Conservation (phyloP, 139 green algal genomes). For the Micractinium conductrix region DNA sequence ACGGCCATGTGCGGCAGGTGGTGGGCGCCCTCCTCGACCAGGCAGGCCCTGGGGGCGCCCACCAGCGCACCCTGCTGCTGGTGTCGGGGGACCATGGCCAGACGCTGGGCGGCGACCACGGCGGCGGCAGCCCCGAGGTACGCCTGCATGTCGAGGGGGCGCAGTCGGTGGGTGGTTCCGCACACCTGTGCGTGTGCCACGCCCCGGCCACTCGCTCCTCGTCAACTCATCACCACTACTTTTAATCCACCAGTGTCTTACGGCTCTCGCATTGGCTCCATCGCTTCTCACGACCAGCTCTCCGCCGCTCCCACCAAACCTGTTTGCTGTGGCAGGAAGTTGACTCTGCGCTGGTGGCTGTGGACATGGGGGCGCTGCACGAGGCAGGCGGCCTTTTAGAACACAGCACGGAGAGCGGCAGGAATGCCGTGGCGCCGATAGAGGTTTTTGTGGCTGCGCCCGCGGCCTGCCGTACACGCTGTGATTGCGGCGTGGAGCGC, state of each 20-base stretch:
- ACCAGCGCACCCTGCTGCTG: constrained; percentile 85
- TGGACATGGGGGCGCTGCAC: constrained; percentile 53
- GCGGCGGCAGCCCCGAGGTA: constrained; percentile 85
- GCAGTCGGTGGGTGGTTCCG: too few species aligned
- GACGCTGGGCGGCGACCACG: constrained; percentile 91
- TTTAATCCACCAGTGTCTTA: too few species aligned
- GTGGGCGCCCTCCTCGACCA: constrained; percentile 49
- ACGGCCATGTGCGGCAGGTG: constrained; percentile 66
- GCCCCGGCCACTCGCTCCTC: too few species aligned
- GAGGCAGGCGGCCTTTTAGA: too few species aligned
- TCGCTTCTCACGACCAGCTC: too few species aligned
- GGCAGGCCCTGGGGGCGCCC: constrained; percentile 48
- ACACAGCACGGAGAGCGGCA: not conserved
- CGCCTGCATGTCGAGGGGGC: too few species aligned
- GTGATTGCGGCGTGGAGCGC: constrained; percentile 39
- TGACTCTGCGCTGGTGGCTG: constrained; percentile 77
- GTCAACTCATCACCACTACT: too few species aligned
- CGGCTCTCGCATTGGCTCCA: too few species aligned
- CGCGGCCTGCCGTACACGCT: constrained; percentile 30
- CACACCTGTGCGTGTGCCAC: too few species aligned
- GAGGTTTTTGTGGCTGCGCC: not conserved
- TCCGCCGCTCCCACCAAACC: too few species aligned
- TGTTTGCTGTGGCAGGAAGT: too few species aligned
- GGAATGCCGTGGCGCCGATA: not conserved
- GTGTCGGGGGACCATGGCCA: constrained; percentile 96